These are phyloP conservation scores for Rutstroemia sp. DNA, from an alignment of 2,329 filamentous ascomycete genomes.

Conservation along the genomic window DNA sequence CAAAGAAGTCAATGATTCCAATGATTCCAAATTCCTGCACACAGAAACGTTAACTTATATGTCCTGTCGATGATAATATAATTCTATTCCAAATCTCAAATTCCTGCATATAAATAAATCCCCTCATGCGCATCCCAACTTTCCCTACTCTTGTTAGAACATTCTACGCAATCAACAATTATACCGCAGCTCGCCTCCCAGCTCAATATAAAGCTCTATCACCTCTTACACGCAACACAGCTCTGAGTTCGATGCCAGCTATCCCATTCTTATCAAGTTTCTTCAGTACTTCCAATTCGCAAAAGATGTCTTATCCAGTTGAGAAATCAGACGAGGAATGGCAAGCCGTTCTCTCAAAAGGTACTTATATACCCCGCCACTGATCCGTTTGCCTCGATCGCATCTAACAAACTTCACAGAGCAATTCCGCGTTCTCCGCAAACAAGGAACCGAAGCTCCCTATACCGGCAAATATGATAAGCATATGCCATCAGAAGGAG, in stretches of 20 bases:
- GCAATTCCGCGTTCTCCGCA: slow-evolving; percentile 87
- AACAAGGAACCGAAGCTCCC: slow-evolving; percentile 84
- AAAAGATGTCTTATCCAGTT: slow-evolving; percentile 68
- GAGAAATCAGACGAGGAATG: slow-evolving; percentile 78
- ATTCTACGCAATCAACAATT: slow-evolving; percentile 40
- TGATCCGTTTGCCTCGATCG: background rate
- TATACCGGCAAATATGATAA: slow-evolving; percentile 81
- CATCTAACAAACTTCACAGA: slow-evolving; percentile 47
- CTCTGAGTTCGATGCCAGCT: slow-evolving; percentile 60
- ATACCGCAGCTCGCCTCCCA: slow-evolving; percentile 28
- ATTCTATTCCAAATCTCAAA: background rate
- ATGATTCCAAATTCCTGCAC: background rate
- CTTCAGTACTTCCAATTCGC: slow-evolving; percentile 52
- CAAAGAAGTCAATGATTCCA: background rate
- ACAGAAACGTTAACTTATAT: background rate
- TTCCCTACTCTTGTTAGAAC: slow-evolving; percentile 39
- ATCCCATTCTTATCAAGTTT: slow-evolving; percentile 74
- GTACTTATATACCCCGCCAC: slow-evolving; percentile 32
- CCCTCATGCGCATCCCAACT: slow-evolving; percentile 44
- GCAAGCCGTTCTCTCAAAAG: slow-evolving; percentile 72
- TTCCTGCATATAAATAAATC: slow-evolving; percentile 20
- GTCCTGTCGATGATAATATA: background rate
- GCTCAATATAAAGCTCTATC: slow-evolving; percentile 27
- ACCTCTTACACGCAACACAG: slow-evolving; percentile 32
- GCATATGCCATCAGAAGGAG: slow-evolving; percentile 66